Evolutionary conservation across 106 monocot genomes (phyloP), one percentile per base, ranked within the genome.

Genomic region (Acorus calamus): DNA sequence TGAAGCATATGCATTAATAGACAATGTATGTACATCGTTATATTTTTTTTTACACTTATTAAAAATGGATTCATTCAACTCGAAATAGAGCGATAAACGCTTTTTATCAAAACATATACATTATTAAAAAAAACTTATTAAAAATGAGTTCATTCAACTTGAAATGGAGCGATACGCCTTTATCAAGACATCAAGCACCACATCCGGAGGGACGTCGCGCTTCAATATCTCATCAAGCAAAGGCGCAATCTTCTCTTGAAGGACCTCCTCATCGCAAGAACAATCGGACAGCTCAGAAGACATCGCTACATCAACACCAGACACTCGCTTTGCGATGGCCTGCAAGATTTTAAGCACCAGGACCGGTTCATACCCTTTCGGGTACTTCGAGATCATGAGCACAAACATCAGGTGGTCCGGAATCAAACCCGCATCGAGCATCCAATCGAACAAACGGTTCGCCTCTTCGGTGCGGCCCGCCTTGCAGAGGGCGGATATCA

Each of bases 401-500:
- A 61, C 8, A 72, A 80, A 76, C 72, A 80, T 63, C 52, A 72
- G 43, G 55, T 63, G 71, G 53, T 80, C 80, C 9, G 80, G 80
- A 43, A 80, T 13, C 9, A 76, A 47, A 47, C 80, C 76, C 28
- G 42, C 49, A 3, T 66, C 64, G 52, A 76, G 44, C 76, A 80
- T 76, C 55, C 72, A 64, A 68, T 80, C 67, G 14, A 76, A 76
- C 68, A 76, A 72, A 11, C 42, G 2, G 53, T 68, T 63, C 0
- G 68, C 76, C 75, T 80, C 71, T 8, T 28, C 28, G 1, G 63
- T 63, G 60, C 69, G 77, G 43, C 89, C 82, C 57, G 86, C 82
- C 80, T 89, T 80, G 56, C 89, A 84, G 68, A 86, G 69, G 8
- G 78, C 81, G 62, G 86, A 86, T 2, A 80, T 57, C 7, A 94